phyloP scores from a whole-genome alignment of 1,139 yeast species.

The Saccharomyces hybrid region DNA sequence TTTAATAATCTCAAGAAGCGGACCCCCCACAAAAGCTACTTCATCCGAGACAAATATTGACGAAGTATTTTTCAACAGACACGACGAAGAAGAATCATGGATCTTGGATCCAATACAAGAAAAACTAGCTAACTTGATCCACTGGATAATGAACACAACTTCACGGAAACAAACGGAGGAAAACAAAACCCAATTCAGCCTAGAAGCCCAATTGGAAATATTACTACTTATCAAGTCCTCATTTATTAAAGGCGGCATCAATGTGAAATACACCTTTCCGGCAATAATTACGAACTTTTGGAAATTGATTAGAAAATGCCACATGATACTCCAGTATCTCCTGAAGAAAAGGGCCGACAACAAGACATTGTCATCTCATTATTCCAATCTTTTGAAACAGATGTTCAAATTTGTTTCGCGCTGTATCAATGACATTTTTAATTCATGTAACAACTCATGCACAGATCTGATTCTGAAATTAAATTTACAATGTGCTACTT shows the following conservation, averaged over 20 bases:
- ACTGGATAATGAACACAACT: constrained; percentile 15
- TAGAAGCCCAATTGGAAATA: constrained; percentile 38
- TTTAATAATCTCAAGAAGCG: constrained; percentile 9
- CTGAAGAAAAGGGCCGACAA: not conserved
- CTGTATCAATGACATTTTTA: constrained; percentile 58
- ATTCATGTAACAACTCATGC: constrained; percentile 45
- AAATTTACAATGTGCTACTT: constrained; percentile 48
- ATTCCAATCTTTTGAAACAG: constrained; percentile 29
- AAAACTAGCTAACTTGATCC: constrained; percentile 52
- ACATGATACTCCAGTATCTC: constrained; percentile 17
- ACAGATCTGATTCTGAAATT: constrained; percentile 41
- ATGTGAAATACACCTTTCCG: constrained; percentile 64
- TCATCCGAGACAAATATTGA: not conserved
- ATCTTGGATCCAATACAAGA: constrained; percentile 44
- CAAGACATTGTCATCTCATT: constrained; percentile 10
- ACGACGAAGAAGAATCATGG: constrained; percentile 18
- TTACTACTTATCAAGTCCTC: constrained; percentile 51
- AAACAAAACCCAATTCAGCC: constrained; percentile 45
- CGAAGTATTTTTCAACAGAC: constrained; percentile 4
- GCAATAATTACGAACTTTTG: constrained; percentile 58
- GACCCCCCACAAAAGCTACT: not conserved
- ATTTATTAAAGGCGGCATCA: constrained; percentile 47
- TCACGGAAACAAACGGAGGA: constrained; percentile 31
- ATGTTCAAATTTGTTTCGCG: constrained; percentile 70
- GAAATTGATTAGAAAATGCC: constrained; percentile 50